phyloP scores from a whole-genome alignment of 2,329 filamentous ascomycete genomes.

The Fusarium fujikuroi region DNA sequence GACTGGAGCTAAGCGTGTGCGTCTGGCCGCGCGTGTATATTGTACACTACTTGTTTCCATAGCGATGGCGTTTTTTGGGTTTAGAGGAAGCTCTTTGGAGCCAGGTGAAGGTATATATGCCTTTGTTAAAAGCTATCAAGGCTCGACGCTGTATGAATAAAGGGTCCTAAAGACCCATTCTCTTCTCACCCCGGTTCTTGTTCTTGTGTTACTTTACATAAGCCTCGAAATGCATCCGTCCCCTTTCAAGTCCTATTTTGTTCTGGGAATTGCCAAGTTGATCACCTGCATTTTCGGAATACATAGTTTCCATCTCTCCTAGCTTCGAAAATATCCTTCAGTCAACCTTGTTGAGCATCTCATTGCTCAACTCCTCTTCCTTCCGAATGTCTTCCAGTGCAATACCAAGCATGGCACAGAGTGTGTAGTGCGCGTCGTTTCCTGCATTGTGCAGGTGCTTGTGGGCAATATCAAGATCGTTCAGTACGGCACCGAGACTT shows the following conservation, averaged over 20 bases:
- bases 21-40: slow-evolving; percentile 41
- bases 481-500: slow-evolving; percentile 70
- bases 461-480: slow-evolving; percentile 69
- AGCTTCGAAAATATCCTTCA: neutral
- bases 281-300: neutral
- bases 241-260: neutral
- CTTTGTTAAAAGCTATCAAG: slow-evolving; percentile 33
- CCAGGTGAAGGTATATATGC: slow-evolving; percentile 35
- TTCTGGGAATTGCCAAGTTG: neutral
- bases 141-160: slow-evolving; percentile 41
- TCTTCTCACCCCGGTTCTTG: slow-evolving; percentile 37
- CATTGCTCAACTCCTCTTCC: slow-evolving; percentile 30
- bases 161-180: slow-evolving; percentile 36
- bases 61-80: slow-evolving; percentile 57
- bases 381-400: slow-evolving; percentile 43
- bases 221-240: neutral
- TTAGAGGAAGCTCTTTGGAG: slow-evolving; percentile 39
- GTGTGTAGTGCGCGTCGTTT: slow-evolving; percentile 85
- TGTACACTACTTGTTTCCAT: slow-evolving; percentile 56
- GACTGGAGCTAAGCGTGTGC: slow-evolving; percentile 17
- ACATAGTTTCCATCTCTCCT: neutral
- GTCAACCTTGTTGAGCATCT: slow-evolving; percentile 19
- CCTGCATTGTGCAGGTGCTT: slow-evolving; percentile 85
- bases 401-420: slow-evolving; percentile 74
- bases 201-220: neutral